Conservation (phyloP, 2,329 filamentous ascomycete species). For the Oidium heveae region DNA sequence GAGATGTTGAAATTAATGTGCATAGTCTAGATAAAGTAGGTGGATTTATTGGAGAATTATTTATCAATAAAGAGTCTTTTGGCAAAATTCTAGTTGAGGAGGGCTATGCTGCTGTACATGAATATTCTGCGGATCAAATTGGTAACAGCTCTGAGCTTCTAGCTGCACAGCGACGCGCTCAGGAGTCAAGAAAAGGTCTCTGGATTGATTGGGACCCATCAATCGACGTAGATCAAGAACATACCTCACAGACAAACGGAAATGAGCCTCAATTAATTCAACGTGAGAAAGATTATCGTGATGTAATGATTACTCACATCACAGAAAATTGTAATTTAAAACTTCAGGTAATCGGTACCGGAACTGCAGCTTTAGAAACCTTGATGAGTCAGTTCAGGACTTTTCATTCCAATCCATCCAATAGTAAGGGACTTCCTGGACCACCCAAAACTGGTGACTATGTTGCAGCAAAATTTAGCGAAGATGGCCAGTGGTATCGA, state of each 20-base stretch:
- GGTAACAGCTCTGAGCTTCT: constrained; percentile 73
- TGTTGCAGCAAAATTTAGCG: constrained; percentile 74
- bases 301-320: constrained; percentile 78
- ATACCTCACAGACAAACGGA: constrained; percentile 23
- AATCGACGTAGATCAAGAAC: constrained; percentile 43
- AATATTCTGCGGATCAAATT: constrained; percentile 86
- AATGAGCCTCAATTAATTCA: constrained; percentile 18
- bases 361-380: constrained; percentile 61
- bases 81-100: constrained; percentile 84
- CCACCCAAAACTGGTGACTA: constrained; percentile 78
- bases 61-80: constrained; percentile 86
- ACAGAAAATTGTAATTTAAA: constrained; percentile 64
- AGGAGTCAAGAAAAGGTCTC: constrained; percentile 64
- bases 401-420: constrained; percentile 69
- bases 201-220: constrained; percentile 92
- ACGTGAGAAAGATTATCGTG: constrained; percentile 67
- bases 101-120: constrained; percentile 74
- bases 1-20: constrained; percentile 88
- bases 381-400: constrained; percentile 78
- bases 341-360: constrained; percentile 70
- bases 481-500: constrained; percentile 85
- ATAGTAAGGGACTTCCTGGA: constrained; percentile 45
- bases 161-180: constrained; percentile 67
- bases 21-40: constrained; percentile 90
- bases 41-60: constrained; percentile 87